These are phyloP conservation scores for Luzula sylvatica DNA, from an alignment of 176 grass and related monocot species.

Conservation along the genomic window DNA sequence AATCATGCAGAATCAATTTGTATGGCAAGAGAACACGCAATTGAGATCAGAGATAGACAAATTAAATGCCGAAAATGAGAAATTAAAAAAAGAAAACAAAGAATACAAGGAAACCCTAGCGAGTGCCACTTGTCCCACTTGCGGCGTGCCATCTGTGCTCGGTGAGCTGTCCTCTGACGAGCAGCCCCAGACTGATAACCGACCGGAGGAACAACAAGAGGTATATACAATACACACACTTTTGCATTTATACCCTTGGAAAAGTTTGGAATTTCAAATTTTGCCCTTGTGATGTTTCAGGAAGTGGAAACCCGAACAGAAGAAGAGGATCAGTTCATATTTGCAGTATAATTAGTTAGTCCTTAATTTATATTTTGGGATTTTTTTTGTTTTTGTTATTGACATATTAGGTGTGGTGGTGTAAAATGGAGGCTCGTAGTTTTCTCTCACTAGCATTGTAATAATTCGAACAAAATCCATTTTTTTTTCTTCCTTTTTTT, in stretches of 20 bases:
- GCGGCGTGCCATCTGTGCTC: slow-evolving; percentile 13
- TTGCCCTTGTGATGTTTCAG: slow-evolving; percentile 7
- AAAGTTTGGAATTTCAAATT: neutral
- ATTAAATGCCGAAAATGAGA: slow-evolving; percentile 15
- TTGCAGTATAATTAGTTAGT: slow-evolving; percentile 19
- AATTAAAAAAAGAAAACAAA: slow-evolving; percentile 20
- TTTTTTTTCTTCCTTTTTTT: neutral
- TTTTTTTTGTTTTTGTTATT: neutral
- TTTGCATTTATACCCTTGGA: neutral
- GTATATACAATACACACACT: too few relatives aligned
- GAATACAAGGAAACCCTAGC: slow-evolving; percentile 15
- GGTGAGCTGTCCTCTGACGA: slow-evolving; percentile 17
- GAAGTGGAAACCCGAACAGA: neutral
- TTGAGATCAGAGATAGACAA: slow-evolving; percentile 18
- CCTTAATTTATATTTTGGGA: slow-evolving; percentile 4
- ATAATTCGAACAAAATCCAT: neutral
- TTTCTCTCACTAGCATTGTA: slow-evolving; percentile 5
- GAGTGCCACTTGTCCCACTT: slow-evolving; percentile 14
- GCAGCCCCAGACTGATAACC: slow-evolving; percentile 1
- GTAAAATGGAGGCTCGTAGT: slow-evolving; percentile 15
- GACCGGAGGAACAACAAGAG: slow-evolving; percentile 13
- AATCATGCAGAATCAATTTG: slow-evolving; percentile 21
- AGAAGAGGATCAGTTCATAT: slow-evolving; percentile 20
- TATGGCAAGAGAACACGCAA: slow-evolving; percentile 24
- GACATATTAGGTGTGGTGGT: slow-evolving; percentile 16